Percentiles rank a stretch among this genome's conserved stretches.
phyloP scores from a whole-genome alignment of 768 basidiomycete genomes.

The Leccinum truebloodii region DNA sequence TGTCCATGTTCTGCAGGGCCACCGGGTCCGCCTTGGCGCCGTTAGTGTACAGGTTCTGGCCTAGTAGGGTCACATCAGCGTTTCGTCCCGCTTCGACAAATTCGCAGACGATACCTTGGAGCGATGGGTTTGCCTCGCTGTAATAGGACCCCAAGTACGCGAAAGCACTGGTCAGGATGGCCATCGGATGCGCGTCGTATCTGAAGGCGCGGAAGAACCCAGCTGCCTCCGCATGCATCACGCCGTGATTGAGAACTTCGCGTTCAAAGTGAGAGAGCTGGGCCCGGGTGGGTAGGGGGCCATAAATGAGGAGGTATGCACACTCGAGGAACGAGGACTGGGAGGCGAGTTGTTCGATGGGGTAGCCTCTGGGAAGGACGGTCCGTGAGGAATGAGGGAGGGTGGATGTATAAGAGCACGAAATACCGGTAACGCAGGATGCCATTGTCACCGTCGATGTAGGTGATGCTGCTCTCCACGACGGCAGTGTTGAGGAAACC shows the following conservation, averaged over 20 bases:
- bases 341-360: constrained; percentile 87
- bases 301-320: constrained; percentile 89
- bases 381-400: not conserved
- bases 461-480: constrained; percentile 79
- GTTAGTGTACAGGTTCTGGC: constrained; percentile 76
- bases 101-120: constrained; percentile 55
- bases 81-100: not conserved
- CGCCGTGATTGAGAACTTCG: constrained; percentile 79
- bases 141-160: constrained; percentile 89
- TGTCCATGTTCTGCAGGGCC: constrained; percentile 83
- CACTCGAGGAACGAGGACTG: constrained; percentile 79
- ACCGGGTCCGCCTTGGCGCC: constrained; percentile 62
- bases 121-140: constrained; percentile 83
- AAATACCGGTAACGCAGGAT: constrained; percentile 73
- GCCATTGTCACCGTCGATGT: constrained; percentile 89
- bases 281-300: constrained; percentile 62
- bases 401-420: not conserved
- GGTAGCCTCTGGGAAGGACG: constrained; percentile 66
- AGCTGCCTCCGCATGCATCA: constrained; percentile 66
- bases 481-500: constrained; percentile 86
- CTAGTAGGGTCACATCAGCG: constrained; percentile 35
- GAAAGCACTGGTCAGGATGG: constrained; percentile 84
- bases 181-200: constrained; percentile 92
- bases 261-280: constrained; percentile 66
- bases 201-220: constrained; percentile 75